Evolutionary conservation across 768 basidiomycete species (phyloP), one percentile per base, ranked within the genome.

Genomic region (Hygrocybe punicea): DNA sequence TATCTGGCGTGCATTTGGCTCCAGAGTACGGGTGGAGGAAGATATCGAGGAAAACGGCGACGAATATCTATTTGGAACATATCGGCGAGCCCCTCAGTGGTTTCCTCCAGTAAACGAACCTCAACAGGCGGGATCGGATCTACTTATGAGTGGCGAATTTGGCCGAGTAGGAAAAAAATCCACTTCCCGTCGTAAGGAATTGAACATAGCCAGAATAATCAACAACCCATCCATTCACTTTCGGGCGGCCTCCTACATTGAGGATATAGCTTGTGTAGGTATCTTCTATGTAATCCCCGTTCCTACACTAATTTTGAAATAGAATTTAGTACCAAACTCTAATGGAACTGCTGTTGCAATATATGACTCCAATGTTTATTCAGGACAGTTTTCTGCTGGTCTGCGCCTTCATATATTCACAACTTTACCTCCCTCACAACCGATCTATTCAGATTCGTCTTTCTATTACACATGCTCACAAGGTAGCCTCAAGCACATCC

Each of bases 401-500:
- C 58, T 49, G 65, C 47, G 5, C 39, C 54, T 39, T 21, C 48
- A 21, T 29, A 46, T 21, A 51, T 23, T 44, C 24, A 6, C 33
- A 1, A 21, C 21, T 39, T 45, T 46, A 35, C 35, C 52, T 17
- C 11, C 21, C 6, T 58, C 51, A 33, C 9, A 39, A 49, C 23
- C 29, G 11, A 29, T 29, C 33, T 13, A 36, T 47, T 65, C 51
- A 90, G 92, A 93, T 66, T 89, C 91, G 0, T 85, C 88, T 0
- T 95, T 97, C 69, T 98, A 91, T 69, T 98, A 97, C 69, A 93
- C 94, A 3, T 96, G 94, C 63, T 85, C 83, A 45, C 87, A 90
- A 81, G 89, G 89, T 88, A 56, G 10, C n/a, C 10, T 39, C 39
- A 19, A 14, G 39, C 19, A 2, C 21, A 1, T 24, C n/a, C 4